Evolutionary conservation across 2,329 filamentous ascomycete genomes (phyloP).

Genomic region (Fusarium algeriense): DNA sequence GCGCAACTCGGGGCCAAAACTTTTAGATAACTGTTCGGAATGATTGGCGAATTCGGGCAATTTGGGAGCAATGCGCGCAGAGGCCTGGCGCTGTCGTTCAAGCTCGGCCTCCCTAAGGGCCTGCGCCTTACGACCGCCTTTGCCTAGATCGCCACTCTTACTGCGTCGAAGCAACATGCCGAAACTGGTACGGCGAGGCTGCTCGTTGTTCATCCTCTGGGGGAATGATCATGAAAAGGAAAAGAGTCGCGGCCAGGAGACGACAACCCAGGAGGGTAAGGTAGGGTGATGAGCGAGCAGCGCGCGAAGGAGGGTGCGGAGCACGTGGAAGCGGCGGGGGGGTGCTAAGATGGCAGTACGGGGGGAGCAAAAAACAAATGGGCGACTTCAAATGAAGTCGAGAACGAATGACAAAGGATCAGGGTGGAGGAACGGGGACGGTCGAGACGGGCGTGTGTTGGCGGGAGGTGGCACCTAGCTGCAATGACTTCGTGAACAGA

Average conservation of each 20-base stretch:
- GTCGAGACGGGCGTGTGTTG: slow-evolving; percentile 28
- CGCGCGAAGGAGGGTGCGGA: slow-evolving; percentile 40
- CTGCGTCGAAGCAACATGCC: slow-evolving; percentile 74
- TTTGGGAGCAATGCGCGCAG: slow-evolving; percentile 62
- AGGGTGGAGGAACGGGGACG: slow-evolving; percentile 28
- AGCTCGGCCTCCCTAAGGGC: slow-evolving; percentile 64
- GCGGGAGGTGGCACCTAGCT: slow-evolving; percentile 8
- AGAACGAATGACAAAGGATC: slow-evolving; percentile 31
- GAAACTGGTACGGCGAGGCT: slow-evolving; percentile 59
- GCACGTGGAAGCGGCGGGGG: slow-evolving; percentile 42
- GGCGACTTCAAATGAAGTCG: slow-evolving; percentile 30
- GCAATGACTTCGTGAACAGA: slow-evolving; percentile 4
- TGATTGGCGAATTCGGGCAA: slow-evolving; percentile 66
- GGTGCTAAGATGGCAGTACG: slow-evolving; percentile 27
- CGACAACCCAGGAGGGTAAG: slow-evolving; percentile 24
- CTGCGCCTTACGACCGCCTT: slow-evolving; percentile 70
- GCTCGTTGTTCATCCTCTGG: slow-evolving; percentile 50
- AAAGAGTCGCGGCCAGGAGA: slow-evolving; percentile 39
- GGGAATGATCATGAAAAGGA: slow-evolving; percentile 44
- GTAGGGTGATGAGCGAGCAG: slow-evolving; percentile 24
- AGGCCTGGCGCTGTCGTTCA: slow-evolving; percentile 63
- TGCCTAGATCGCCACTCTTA: slow-evolving; percentile 75
- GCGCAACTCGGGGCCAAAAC: slow-evolving; percentile 65
- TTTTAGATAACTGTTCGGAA: slow-evolving; percentile 60
- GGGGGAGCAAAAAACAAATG: slow-evolving; percentile 26